phyloP scores from a whole-genome alignment of 1,284 basidiomycete species.

The Ustilago lituana region DNA sequence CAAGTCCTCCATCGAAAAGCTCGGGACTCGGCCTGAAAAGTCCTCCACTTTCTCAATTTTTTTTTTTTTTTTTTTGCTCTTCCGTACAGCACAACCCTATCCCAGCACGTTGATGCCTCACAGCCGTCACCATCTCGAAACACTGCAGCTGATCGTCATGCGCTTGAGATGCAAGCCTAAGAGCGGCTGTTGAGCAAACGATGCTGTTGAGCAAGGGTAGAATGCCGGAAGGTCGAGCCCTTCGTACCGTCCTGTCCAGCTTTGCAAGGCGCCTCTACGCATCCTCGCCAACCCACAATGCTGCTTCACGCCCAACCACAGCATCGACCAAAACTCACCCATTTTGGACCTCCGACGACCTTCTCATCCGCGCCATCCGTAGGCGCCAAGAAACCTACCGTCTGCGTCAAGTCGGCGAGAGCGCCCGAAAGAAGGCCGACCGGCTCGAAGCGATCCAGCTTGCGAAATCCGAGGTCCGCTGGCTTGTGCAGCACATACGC shows the following conservation, averaged over 20 bases:
- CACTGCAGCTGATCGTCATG: too few species aligned
- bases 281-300: neutral
- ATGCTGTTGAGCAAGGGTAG: neutral
- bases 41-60: too few species aligned
- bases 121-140: too few species aligned
- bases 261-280: neutral
- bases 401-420: neutral
- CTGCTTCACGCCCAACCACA: too few species aligned
- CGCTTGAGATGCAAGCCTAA: too few species aligned
- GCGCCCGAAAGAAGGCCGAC: constrained; percentile 22
- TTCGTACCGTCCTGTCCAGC: neutral
- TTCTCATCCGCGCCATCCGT: constrained; percentile 14
- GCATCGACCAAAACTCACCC: neutral
- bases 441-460: constrained; percentile 18
- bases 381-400: constrained; percentile 32
- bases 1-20: too few species aligned
- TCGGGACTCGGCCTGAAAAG: too few species aligned
- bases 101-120: too few species aligned
- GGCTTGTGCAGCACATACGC: constrained; percentile 34
- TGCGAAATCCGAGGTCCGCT: constrained; percentile 33
- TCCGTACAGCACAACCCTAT: neutral
- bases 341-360: constrained; percentile 26
- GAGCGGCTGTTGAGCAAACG: too few species aligned
- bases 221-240: neutral
- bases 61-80: neutral